phyloP scores from a whole-genome alignment of 495 filamentous ascomycete genomes.

The Trypethelium eluteriae region DNA sequence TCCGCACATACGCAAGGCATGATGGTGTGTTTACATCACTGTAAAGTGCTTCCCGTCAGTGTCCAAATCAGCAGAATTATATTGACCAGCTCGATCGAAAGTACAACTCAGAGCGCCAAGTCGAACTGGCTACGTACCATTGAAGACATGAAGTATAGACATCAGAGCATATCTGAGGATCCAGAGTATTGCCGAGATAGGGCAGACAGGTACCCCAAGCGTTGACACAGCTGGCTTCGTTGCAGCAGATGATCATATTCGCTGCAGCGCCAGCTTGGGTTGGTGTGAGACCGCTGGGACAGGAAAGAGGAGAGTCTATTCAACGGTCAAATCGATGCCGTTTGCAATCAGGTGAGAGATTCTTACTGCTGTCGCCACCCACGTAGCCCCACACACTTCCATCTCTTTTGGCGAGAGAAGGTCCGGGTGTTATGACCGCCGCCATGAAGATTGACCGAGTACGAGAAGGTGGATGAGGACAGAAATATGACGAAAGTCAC shows the following conservation, averaged over 20 bases:
- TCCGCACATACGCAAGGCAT: background rate
- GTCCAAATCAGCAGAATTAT: background rate
- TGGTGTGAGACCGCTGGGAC: conserved; percentile 1
- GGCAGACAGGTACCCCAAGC: background rate
- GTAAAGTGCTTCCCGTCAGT: background rate
- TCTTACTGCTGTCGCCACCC: conserved; percentile 10
- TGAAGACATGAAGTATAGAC: conserved; percentile 8
- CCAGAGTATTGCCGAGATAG: conserved; percentile 4
- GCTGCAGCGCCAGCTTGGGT: background rate
- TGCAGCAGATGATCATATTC: background rate
- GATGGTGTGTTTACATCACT: conserved; percentile 7
- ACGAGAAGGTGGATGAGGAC: background rate
- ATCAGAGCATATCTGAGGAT: background rate
- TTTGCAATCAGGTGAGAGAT: background rate
- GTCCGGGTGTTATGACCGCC: conserved; percentile 1
- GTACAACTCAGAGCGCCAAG: background rate
- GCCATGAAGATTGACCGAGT: background rate
- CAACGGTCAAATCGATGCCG: background rate
- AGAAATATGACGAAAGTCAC: background rate
- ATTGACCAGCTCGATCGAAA: background rate
- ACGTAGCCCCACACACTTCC: conserved; percentile 9
- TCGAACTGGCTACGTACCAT: background rate
- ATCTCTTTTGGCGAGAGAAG: conserved; percentile 4
- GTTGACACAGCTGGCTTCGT: conserved; percentile 8
- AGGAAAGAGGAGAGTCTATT: conserved; percentile 11